Percentiles rank a stretch among this genome's conserved stretches.
phyloP scores from a whole-genome alignment of 2,329 filamentous ascomycete genomes.

The Pseudocercospora fijiensis region DNA sequence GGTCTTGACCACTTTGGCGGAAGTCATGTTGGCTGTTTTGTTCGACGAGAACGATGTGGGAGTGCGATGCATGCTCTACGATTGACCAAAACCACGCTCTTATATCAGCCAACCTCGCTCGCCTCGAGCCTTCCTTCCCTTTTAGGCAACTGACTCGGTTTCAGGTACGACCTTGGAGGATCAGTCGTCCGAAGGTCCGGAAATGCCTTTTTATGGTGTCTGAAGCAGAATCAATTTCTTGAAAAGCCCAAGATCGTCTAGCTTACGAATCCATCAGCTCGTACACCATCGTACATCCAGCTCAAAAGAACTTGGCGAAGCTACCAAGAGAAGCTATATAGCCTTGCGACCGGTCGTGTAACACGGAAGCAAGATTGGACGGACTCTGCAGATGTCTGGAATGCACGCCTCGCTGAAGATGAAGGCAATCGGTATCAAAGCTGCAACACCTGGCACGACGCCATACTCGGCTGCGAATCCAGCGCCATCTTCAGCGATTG shows the following conservation, averaged over 20 bases:
- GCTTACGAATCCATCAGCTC: background rate
- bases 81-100: background rate
- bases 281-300: background rate
- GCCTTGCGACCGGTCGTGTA: background rate
- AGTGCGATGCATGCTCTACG: background rate
- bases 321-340: background rate
- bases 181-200: background rate
- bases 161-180: background rate
- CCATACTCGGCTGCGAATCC: slow-evolving; percentile 1
- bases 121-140: background rate
- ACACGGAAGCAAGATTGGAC: background rate
- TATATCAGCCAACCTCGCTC: background rate
- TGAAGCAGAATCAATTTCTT: background rate
- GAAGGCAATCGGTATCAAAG: background rate
- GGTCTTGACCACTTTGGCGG: background rate
- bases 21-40: background rate
- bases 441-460: background rate
- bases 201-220: background rate
- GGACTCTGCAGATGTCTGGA: background rate
- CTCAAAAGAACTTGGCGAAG: background rate
- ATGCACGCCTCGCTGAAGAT: background rate
- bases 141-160: background rate
- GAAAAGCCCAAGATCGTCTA: background rate
- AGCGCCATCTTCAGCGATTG: slow-evolving; percentile 9
- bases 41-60: background rate